Percentiles rank a stretch among this genome's conserved stretches.
phyloP scores from a whole-genome alignment of 2,329 filamentous ascomycete genomes.

The Alternaria arbusti region DNA sequence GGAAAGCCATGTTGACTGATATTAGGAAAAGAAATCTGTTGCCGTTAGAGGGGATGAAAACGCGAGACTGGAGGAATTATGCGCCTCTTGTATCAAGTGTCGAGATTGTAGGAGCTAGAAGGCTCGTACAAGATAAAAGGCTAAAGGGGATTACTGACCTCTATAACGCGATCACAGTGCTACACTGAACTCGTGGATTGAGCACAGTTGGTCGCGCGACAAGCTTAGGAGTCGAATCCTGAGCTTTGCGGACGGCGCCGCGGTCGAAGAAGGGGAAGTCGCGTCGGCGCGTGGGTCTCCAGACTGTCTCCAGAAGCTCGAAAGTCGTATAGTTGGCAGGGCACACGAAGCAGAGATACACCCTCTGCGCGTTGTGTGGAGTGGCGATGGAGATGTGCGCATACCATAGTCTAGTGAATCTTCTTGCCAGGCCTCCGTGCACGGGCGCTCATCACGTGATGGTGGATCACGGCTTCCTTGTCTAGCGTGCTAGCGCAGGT shows the following conservation, averaged over 20 bases:
- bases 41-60: constrained; percentile 1
- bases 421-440: not conserved
- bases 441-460: not conserved
- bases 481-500: constrained; percentile 16
- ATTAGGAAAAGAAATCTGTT: not conserved
- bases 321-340: constrained; percentile 17
- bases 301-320: constrained; percentile 14
- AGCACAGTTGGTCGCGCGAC: constrained; percentile 19
- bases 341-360: constrained; percentile 28
- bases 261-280: constrained; percentile 25
- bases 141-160: not conserved
- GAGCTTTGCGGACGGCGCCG: constrained; percentile 37
- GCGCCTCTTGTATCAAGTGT: not conserved
- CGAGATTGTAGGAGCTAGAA: not conserved
- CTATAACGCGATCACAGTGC: constrained; percentile 1
- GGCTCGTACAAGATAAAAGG: not conserved
- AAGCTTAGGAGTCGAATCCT: constrained; percentile 30
- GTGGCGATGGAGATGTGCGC: constrained; percentile 27
- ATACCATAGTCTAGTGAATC: not conserved
- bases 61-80: not conserved
- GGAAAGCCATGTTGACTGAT: constrained; percentile 32
- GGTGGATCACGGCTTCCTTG: not conserved
- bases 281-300: constrained; percentile 28
- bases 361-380: constrained; percentile 38
- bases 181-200: constrained; percentile 11